Evolutionary conservation across 148 eudicot genomes (phyloP).

Genomic region (Cornus kousa): DNA sequence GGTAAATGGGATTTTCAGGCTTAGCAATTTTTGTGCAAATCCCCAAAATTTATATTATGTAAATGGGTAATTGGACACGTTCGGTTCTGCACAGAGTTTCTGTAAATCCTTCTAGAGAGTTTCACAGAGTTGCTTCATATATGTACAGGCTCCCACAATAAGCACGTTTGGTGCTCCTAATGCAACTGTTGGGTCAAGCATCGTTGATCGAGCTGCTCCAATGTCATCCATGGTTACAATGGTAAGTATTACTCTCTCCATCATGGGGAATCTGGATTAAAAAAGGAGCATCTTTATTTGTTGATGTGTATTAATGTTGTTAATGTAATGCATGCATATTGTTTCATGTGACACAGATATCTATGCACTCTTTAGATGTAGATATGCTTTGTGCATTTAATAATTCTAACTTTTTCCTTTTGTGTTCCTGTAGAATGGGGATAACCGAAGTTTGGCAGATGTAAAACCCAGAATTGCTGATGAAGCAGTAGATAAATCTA

Average conservation of each 20-base stretch:
- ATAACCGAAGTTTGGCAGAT: constrained; percentile 52
- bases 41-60: too few species aligned
- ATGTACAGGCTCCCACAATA: constrained; percentile 53
- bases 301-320: not conserved
- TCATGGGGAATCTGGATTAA: not conserved
- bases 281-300: not conserved
- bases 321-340: not conserved
- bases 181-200: constrained; percentile 47
- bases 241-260: constrained; percentile 30
- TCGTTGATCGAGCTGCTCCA: constrained; percentile 60
- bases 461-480: constrained; percentile 64
- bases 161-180: constrained; percentile 53
- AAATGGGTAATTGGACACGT: too few species aligned
- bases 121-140: not conserved
- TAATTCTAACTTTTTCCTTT: constrained; percentile 11
- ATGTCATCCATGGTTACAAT: constrained; percentile 52
- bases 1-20: constrained; percentile 34
- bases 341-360: not conserved
- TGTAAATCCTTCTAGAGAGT: too few species aligned
- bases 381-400: not conserved
- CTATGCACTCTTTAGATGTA: not conserved
- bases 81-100: too few species aligned
- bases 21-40: constrained; percentile 9
- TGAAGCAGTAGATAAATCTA: constrained; percentile 63
- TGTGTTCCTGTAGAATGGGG: constrained; percentile 53